Evolutionary conservation across 1,139 yeast genomes (phyloP).

Genomic region (Pneumocystis wakefieldiae): DNA sequence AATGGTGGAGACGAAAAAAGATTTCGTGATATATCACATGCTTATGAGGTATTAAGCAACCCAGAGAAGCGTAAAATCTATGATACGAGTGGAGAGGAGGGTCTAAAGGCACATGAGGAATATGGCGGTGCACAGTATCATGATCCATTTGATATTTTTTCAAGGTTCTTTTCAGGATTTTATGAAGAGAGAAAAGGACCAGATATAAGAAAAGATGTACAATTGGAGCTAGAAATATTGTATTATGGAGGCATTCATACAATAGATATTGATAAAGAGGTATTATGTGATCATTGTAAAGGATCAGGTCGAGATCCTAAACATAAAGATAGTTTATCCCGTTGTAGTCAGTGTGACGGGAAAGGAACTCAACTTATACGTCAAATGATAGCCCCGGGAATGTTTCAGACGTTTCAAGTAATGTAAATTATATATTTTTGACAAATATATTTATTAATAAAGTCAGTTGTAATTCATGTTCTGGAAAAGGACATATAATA

Average conservation of each 20-base stretch:
- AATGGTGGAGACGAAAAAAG: conserved; percentile 64
- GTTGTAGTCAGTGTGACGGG: conserved; percentile 60
- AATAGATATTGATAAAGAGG: conserved; percentile 53
- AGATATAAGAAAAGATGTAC: conserved; percentile 42
- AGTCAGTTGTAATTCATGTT: conserved; percentile 53
- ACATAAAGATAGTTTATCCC: conserved; percentile 47
- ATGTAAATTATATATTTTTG: conserved; percentile 11
- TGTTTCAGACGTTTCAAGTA: conserved; percentile 72
- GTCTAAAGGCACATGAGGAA: conserved; percentile 33
- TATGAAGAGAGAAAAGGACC: conserved; percentile 40
- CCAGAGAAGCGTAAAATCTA: conserved; percentile 54
- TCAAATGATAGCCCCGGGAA: conserved; percentile 74
- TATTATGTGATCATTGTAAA: conserved; percentile 57
- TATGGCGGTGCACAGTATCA: conserved; percentile 28
- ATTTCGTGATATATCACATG: conserved; percentile 84
- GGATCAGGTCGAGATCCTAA: conserved; percentile 59
- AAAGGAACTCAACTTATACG: conserved; percentile 52
- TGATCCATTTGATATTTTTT: conserved; percentile 60
- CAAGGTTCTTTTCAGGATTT: conserved; percentile 44
- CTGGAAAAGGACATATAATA: conserved; percentile 59
- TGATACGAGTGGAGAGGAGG: conserved; percentile 76
- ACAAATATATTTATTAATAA: neutral
- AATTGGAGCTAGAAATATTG: conserved; percentile 47
- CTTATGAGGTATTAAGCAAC: conserved; percentile 76
- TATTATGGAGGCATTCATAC: conserved; percentile 52